Base-by-base conservation (phyloP, 805 yeast genomes). In the Candida sonorensis region DNA sequence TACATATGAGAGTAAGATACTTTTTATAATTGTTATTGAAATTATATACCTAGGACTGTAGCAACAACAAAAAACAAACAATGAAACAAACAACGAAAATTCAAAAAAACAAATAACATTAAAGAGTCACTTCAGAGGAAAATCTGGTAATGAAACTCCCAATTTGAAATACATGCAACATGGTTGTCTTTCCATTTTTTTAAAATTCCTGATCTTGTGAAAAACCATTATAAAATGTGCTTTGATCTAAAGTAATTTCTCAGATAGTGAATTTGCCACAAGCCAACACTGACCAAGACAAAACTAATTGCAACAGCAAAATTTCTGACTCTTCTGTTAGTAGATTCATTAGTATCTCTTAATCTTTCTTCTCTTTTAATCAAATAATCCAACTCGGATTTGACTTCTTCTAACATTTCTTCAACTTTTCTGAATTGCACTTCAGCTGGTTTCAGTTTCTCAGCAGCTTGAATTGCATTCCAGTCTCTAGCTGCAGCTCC, bases 401-500 rank as follows among this genome's bases (percentile, higher is more conserved):
- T 70, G 49, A 92, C 73, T 65, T 92, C 97, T 45, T 75, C 81
- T 30, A 94, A 75, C 61, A 85, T 61, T 55, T 83, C 95, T 59
- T 86, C 90, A 36, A 90, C 70, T 56, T 81, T 79, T 60, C 92
- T 81, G 57, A 92, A 69, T 50, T 85, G 94, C 35, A 88, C 78
- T 62, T 92, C 98, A 31, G 81, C 75, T 4, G 98, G 97, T 62
- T 82, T 84, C 58, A 92, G 77, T 57, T 86, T 85, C 60, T 92
- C 97, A 27, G 82, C 74, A 29, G 95, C 88, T 66, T 88, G 96
- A 41, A 88, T 67, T 16, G 87, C 85, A 55, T 87, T 86, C 97
- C 97, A 92, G 64, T 92, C 97, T 61, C 97, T 81, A 26, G 97
- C 98, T 50, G 87, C 84, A 31, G 97, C 84, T 27, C 98, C 98